A percentile compares a stretch with the other conserved stretches of the same genome.
phyloP scores from a whole-genome alignment of 768 basidiomycete genomes.

The Mycena epipterygia region DNA sequence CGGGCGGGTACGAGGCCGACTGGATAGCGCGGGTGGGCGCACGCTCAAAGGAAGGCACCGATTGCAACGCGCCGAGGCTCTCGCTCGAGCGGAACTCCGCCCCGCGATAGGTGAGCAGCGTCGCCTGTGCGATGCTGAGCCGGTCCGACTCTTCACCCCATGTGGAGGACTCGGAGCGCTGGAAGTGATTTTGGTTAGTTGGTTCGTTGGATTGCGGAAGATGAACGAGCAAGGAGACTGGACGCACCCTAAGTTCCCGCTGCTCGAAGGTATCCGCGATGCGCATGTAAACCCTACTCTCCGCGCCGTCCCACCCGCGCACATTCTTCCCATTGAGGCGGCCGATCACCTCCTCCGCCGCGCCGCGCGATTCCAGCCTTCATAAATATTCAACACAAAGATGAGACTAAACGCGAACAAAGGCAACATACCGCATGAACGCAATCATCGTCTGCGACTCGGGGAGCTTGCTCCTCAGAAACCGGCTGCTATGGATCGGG shows the following conservation, averaged over 20 bases:
- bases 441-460: conserved; percentile 69
- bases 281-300: conserved; percentile 65
- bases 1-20: not conserved
- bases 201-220: too few species aligned
- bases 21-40: not conserved
- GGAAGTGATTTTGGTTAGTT: not conserved
- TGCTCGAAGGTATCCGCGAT: conserved; percentile 70
- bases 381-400: too few species aligned
- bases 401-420: not conserved
- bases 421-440: conserved; percentile 62
- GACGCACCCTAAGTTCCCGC: conserved; percentile 65
- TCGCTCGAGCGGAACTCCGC: not conserved
- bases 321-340: conserved; percentile 68
- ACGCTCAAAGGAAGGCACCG: not conserved
- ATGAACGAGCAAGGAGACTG: conserved; percentile 14
- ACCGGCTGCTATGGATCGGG: conserved; percentile 66
- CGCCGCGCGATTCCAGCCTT: conserved; percentile 63
- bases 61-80: not conserved
- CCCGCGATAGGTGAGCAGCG: conserved; percentile 29
- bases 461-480: conserved; percentile 69
- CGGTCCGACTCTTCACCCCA: conserved; percentile 10
- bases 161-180: conserved; percentile 20
- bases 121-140: conserved; percentile 32
- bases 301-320: conserved; percentile 66
- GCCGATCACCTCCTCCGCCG: conserved; percentile 69